Conservation (phyloP, 1,139 yeast species). For the Groenewaldozyma sp. region DNA sequence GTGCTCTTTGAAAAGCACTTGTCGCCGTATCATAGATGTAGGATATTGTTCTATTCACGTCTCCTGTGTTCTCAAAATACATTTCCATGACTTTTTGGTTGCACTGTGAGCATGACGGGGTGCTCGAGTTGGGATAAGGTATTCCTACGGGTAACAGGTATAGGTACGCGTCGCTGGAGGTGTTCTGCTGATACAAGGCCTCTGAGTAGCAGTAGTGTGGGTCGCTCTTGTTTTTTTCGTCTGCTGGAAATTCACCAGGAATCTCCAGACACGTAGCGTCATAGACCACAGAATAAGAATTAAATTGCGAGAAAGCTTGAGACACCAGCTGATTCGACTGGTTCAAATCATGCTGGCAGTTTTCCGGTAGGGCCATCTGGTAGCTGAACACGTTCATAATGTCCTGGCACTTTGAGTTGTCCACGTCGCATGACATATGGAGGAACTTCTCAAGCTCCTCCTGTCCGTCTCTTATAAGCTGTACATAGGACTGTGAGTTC, state of each 20-base stretch:
- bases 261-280: slow-evolving; percentile 24
- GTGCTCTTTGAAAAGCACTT: slow-evolving; percentile 12
- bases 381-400: slow-evolving; percentile 20
- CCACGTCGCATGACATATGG: slow-evolving; percentile 23
- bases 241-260: slow-evolving; percentile 6
- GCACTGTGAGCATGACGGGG: slow-evolving; percentile 23
- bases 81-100: slow-evolving; percentile 21
- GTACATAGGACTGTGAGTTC: slow-evolving; percentile 25
- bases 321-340: slow-evolving; percentile 24
- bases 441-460: slow-evolving; percentile 20
- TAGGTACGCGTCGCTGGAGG: slow-evolving; percentile 24
- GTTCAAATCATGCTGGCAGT: slow-evolving; percentile 20
- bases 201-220: slow-evolving; percentile 25
- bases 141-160: slow-evolving; percentile 27
- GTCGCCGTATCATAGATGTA: slow-evolving; percentile 25
- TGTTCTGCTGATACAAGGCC: slow-evolving; percentile 19
- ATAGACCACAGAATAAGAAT: slow-evolving; percentile 21
- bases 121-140: slow-evolving; percentile 17
- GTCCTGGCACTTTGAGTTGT: slow-evolving; percentile 16
- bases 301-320: slow-evolving; percentile 25
- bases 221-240: slow-evolving; percentile 1
- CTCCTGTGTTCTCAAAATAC: slow-evolving; percentile 20
- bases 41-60: slow-evolving; percentile 17
- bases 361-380: slow-evolving; percentile 12
- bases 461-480: slow-evolving; percentile 21